Evolutionary conservation across 345 rosid genomes (phyloP).

Genomic region (Moricandia moricandioides): DNA sequence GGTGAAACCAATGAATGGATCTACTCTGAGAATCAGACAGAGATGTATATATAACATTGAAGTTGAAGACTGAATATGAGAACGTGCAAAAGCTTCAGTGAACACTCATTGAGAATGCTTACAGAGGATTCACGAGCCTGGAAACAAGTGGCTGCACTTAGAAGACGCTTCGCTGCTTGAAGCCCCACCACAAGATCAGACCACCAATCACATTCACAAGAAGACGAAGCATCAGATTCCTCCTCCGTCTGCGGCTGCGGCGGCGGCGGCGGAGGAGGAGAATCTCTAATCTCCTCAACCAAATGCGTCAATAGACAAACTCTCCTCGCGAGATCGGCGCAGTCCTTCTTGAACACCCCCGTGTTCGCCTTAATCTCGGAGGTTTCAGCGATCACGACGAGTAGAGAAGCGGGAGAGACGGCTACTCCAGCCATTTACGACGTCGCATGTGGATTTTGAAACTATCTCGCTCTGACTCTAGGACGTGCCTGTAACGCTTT

Average conservation of each 20-base stretch:
- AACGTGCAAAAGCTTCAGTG: constrained; percentile 1
- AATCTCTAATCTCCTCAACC: constrained; percentile 74
- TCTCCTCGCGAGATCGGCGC: constrained; percentile 79
- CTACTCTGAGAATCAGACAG: no score
- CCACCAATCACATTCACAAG: constrained; percentile 48
- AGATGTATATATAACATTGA: neutral
- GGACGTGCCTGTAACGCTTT: constrained; percentile 2
- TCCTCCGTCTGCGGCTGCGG: neutral
- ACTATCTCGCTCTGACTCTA: constrained; percentile 1
- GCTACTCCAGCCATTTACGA: constrained; percentile 25
- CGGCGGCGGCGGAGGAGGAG: neutral
- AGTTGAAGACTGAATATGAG: neutral
- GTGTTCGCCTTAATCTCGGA: constrained; percentile 10
- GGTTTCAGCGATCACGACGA: constrained; percentile 34
- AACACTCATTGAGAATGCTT: constrained; percentile 35
- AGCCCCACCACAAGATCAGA: constrained; percentile 64
- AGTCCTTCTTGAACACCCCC: constrained; percentile 59
- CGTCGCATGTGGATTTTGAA: constrained; percentile 15
- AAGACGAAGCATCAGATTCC: constrained; percentile 27
- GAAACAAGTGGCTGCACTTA: constrained; percentile 44
- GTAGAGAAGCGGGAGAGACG: constrained; percentile 17
- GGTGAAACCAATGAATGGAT: constrained; percentile 10
- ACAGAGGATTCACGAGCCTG: constrained; percentile 49
- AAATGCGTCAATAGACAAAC: constrained; percentile 63
- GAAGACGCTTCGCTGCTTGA: constrained; percentile 55